Percentiles rank a stretch among this genome's conserved stretches.
These are phyloP conservation scores for Diospyros kaki DNA, from an alignment of 148 eudicot species.

Conservation along the genomic window DNA sequence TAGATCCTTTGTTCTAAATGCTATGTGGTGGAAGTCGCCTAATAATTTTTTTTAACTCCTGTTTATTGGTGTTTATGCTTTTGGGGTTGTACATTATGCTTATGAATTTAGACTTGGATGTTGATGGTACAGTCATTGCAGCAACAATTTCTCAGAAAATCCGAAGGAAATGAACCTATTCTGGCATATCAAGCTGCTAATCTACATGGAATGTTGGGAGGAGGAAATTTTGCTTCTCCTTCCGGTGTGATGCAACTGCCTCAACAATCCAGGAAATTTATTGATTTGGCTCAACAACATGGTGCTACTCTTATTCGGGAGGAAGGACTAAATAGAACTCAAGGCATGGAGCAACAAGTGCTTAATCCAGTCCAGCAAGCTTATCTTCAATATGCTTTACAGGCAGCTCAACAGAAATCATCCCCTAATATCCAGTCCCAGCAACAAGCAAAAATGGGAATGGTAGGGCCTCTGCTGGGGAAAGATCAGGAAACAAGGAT, in stretches of 20 bases:
- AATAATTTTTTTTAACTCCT: neutral
- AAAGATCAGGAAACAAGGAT: slow-evolving; percentile 51
- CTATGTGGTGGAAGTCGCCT: neutral
- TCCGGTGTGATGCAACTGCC: slow-evolving; percentile 57
- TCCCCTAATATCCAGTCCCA: slow-evolving; percentile 55
- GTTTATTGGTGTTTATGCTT: neutral
- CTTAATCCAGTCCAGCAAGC: slow-evolving; percentile 73
- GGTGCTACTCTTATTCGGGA: slow-evolving; percentile 51
- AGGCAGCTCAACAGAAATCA: slow-evolving; percentile 69
- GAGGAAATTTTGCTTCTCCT: slow-evolving; percentile 42
- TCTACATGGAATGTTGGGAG: slow-evolving; percentile 55
- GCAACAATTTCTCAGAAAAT: slow-evolving; percentile 63
- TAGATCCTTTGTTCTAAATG: neutral
- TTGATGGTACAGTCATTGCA: slow-evolving; percentile 51
- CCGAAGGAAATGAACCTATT: slow-evolving; percentile 71
- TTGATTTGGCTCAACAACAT: slow-evolving; percentile 55
- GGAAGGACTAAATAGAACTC: slow-evolving; percentile 60
- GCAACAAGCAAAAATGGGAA: slow-evolving; percentile 59
- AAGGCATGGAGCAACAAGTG: slow-evolving; percentile 62
- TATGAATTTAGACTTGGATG: neutral
- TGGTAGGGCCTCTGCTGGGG: slow-evolving; percentile 47
- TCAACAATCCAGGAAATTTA: slow-evolving; percentile 60
- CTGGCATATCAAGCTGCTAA: slow-evolving; percentile 62
- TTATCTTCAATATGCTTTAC: slow-evolving; percentile 70
- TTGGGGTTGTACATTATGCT: neutral